A percentile compares a stretch with the other conserved stretches of the same genome.
Conservation (phyloP, 768 basidiomycete species). For the Cantharellus anzutake region DNA sequence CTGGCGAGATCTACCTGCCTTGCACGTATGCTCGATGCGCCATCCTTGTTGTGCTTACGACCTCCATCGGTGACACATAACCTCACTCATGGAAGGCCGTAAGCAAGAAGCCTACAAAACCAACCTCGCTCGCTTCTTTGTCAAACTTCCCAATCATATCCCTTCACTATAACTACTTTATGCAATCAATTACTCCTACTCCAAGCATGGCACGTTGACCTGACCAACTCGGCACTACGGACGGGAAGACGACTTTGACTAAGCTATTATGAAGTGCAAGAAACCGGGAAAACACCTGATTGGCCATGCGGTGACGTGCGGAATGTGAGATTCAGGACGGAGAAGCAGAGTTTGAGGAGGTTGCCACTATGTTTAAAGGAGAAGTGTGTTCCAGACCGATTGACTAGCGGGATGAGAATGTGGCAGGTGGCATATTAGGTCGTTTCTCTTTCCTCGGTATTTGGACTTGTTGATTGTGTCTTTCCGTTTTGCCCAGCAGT, state of each 20-base stretch:
- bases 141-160: conserved; percentile 45
- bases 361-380: conserved; percentile 43
- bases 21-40: conserved; percentile 28
- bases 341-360: conserved; percentile 47
- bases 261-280: conserved; percentile 8
- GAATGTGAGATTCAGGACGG: conserved; percentile 36
- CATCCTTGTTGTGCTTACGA: no score
- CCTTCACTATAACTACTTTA: conserved; percentile 46
- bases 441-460: conserved; percentile 3
- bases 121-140: conserved; percentile 54
- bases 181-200: conserved; percentile 2
- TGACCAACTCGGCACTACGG: conserved; percentile 39
- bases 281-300: background rate
- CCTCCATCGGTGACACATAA: background rate
- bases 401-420: conserved; percentile 42
- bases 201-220: conserved; percentile 43
- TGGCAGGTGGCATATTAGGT: conserved; percentile 46
- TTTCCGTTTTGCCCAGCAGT: no score
- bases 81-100: background rate
- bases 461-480: no score
- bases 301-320: conserved; percentile 5
- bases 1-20: conserved; percentile 53
- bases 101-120: conserved; percentile 17
- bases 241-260: conserved; percentile 27
- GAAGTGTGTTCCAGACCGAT: conserved; percentile 36